Evolutionary conservation across 164 flowering plant genomes (phyloP).

Genomic region (Dillenia suffruticosa): DNA sequence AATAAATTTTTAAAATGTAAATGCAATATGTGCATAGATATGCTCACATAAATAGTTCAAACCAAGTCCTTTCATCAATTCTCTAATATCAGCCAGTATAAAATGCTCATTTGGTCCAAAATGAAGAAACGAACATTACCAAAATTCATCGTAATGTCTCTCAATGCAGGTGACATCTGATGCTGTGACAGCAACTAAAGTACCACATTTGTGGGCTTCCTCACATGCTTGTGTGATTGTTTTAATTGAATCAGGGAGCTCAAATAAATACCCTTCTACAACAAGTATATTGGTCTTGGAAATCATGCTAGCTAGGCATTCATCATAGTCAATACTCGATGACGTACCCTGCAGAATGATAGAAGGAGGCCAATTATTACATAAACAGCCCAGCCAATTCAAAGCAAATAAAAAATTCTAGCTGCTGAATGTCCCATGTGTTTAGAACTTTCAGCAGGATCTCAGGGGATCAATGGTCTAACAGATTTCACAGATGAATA

Average conservation of each 20-base stretch:
- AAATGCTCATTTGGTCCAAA: neutral
- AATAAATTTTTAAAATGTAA: too few species aligned
- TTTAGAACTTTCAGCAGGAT: too few species aligned
- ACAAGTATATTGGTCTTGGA: constrained; percentile 76
- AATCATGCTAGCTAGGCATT: constrained; percentile 54
- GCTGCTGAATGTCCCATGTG: too few species aligned
- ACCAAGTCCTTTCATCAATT: too few species aligned
- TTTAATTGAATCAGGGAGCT: constrained; percentile 79
- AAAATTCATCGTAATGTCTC: constrained; percentile 84
- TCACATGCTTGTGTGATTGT: constrained; percentile 74
- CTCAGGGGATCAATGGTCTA: too few species aligned
- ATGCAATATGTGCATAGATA: too few species aligned
- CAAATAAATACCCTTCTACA: constrained; percentile 96
- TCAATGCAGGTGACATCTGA: constrained; percentile 92
- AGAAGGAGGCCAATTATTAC: neutral
- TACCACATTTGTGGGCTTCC: constrained; percentile 72
- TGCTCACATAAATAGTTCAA: too few species aligned
- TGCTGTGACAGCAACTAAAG: constrained; percentile 88
- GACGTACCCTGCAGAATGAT: constrained; percentile 72
- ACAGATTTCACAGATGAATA: too few species aligned
- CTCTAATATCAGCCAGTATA: neutral
- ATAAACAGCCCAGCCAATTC: too few species aligned
- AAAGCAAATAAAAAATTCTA: too few species aligned
- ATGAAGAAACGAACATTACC: constrained; percentile 34
- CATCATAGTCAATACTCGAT: constrained; percentile 61